phyloP scores from a whole-genome alignment of 2,329 filamentous ascomycete species.

The Pseudogymnoascus sp. region DNA sequence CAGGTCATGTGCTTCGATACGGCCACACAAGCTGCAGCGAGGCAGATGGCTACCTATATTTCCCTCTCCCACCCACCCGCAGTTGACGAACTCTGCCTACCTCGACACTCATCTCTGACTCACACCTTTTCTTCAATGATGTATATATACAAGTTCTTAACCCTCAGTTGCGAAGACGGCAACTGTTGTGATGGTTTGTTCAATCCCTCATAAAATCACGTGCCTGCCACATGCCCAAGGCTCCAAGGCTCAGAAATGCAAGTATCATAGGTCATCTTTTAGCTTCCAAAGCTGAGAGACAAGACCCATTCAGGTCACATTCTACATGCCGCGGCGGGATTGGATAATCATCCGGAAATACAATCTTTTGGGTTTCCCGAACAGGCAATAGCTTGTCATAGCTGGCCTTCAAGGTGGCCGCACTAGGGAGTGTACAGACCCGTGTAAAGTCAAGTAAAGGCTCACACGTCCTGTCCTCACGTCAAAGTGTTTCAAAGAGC shows the following conservation, averaged over 20 bases:
- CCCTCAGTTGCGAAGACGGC: not conserved
- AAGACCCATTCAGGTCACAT: not conserved
- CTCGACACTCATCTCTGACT: slow-evolving; percentile 5
- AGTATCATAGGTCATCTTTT: not conserved
- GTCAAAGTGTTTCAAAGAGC: slow-evolving; percentile 5
- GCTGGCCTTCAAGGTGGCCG: slow-evolving; percentile 1
- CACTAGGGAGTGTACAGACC: not conserved
- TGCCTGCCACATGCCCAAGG: not conserved
- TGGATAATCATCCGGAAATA: slow-evolving; percentile 1
- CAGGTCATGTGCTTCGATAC: slow-evolving; percentile 8
- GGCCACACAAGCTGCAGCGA: slow-evolving; percentile 6
- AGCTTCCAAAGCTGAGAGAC: not conserved
- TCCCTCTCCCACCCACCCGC: slow-evolving; percentile 1
- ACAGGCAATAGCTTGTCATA: slow-evolving; percentile 8
- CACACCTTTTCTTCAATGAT: not conserved
- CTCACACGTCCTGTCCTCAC: slow-evolving; percentile 7
- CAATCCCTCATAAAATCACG: slow-evolving; percentile 2
- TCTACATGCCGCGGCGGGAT: not conserved
- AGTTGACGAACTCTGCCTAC: not conserved
- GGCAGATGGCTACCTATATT: slow-evolving; percentile 6
- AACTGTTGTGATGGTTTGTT: not conserved
- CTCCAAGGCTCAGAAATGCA: not conserved
- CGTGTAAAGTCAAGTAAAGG: slow-evolving; percentile 1
- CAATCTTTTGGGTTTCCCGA: not conserved
- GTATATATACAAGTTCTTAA: slow-evolving; percentile 5